Evolutionary conservation across 495 filamentous ascomycete species (phyloP), one percentile per base, ranked within the genome.

Genomic region (Hyphodiscus hymeniophilus): DNA sequence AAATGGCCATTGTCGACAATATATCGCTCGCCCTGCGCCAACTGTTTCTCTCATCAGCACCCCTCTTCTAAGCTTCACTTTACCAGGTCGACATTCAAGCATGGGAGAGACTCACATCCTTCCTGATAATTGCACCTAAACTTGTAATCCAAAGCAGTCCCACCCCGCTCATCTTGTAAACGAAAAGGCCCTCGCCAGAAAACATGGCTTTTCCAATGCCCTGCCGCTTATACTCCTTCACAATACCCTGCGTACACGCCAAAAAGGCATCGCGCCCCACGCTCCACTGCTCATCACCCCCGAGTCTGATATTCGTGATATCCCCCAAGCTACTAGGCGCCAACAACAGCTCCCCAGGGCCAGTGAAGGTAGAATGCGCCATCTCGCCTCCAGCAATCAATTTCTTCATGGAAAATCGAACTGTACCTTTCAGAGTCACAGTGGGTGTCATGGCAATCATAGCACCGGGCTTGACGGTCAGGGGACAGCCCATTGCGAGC

Each of bases 391-490:
- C 87, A 0, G 81, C 79, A 26, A 97, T 64, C 0, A 91, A 63
- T 63, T 95, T 96, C 68, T 91, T 94, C 64, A 86, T 72, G 34
- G 75, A 78, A 63, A 97, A 94, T 31, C 85, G 85, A 47, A 92
- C 63, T 17, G 68, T 68, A 50, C 92, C 92, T 64, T 85, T 84
- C 35, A 97, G 73, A 0, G 84, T 86, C 31, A 97, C 75, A 2
- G 82, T 84, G 5, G 87, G 82, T 8, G 87, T 88, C 94, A 97
- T 98, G 42, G 87, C 86, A 52, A 98, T 87, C 89, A 98, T 95
- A 35, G 77, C 74, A 33, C 87, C 89, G 33, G 92, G 89, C 56
- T 85, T 90, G 0, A 81, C 87, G 13, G 71, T 72, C 36, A 98
- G 57, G 0, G 92, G 91, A 59, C 86, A 94, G 3, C 89, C 91